Percentiles rank a stretch among this genome's conserved stretches.
phyloP scores from a whole-genome alignment of 108 stramenopile species.

The Cylindrotheca fusiformis region DNA sequence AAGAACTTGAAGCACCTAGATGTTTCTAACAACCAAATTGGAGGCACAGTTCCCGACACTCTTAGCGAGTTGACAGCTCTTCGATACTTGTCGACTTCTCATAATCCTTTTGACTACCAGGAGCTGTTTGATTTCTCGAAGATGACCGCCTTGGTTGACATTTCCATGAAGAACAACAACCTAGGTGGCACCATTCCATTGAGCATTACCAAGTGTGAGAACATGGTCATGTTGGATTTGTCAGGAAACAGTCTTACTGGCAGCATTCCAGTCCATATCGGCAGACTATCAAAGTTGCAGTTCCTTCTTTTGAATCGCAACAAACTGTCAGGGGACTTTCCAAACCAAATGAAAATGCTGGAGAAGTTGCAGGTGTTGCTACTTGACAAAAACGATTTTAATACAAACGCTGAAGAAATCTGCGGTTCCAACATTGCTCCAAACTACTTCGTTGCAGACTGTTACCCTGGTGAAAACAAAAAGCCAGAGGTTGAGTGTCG shows the following conservation, averaged over 20 bases:
- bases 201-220: slow-evolving; percentile 19
- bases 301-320: slow-evolving; percentile 39
- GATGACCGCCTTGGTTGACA: slow-evolving; percentile 27
- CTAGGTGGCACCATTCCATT: slow-evolving; percentile 28
- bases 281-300: slow-evolving; percentile 32
- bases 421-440: not conserved
- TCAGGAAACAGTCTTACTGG: slow-evolving; percentile 50
- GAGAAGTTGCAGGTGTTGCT: slow-evolving; percentile 12
- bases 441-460: slow-evolving; percentile 17
- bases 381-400: slow-evolving; percentile 17
- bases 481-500: slow-evolving; percentile 19
- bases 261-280: slow-evolving; percentile 49
- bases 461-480: slow-evolving; percentile 7
- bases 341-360: slow-evolving; percentile 13
- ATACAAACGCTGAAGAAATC: slow-evolving; percentile 11
- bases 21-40: slow-evolving; percentile 8
- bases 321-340: slow-evolving; percentile 35
- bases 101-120: slow-evolving; percentile 4
- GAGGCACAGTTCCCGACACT: slow-evolving; percentile 12
- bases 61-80: slow-evolving; percentile 20
- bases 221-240: slow-evolving; percentile 37
- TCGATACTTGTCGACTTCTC: slow-evolving; percentile 9
- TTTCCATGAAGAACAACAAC: slow-evolving; percentile 24
- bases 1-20: slow-evolving; percentile 7
- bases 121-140: slow-evolving; percentile 5